phyloP scores from a whole-genome alignment of 495 filamentous ascomycete species.

The Daldinia concentrica region DNA sequence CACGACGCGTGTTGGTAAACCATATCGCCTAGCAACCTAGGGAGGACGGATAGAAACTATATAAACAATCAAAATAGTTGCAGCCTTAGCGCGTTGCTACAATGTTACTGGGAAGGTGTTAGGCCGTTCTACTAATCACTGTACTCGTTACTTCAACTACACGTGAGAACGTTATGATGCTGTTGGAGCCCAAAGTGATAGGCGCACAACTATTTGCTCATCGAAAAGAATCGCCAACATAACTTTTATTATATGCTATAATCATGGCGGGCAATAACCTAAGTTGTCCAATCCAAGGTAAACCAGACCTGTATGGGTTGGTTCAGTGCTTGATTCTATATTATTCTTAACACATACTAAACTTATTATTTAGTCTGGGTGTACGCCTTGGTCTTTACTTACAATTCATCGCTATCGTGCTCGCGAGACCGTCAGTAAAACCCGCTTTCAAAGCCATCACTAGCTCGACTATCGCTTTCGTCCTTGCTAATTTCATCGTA shows the following conservation, averaged over 20 bases:
- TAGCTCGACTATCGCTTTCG: slow-evolving; percentile 26
- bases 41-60: background rate
- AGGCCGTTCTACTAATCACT: slow-evolving; percentile 1
- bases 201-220: background rate
- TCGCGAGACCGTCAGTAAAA: slow-evolving; percentile 24
- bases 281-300: slow-evolving; percentile 41
- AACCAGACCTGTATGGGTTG: slow-evolving; percentile 51
- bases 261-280: slow-evolving; percentile 4
- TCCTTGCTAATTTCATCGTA: slow-evolving; percentile 25
- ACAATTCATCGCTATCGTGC: slow-evolving; percentile 45
- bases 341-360: background rate
- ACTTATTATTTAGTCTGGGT: slow-evolving; percentile 32
- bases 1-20: background rate
- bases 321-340: background rate
- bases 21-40: background rate
- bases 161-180: background rate
- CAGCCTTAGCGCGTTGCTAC: slow-evolving; percentile 6
- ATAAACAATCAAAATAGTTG: background rate
- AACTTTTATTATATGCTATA: background rate
- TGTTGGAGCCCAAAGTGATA: background rate
- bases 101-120: slow-evolving; percentile 2
- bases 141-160: slow-evolving; percentile 6
- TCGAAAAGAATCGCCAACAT: background rate
- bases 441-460: slow-evolving; percentile 21
- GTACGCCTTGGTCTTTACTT: slow-evolving; percentile 53